These are phyloP conservation scores for Pseudocercospora fuligena DNA, from an alignment of 2,329 filamentous ascomycete species.

Conservation along the genomic window DNA sequence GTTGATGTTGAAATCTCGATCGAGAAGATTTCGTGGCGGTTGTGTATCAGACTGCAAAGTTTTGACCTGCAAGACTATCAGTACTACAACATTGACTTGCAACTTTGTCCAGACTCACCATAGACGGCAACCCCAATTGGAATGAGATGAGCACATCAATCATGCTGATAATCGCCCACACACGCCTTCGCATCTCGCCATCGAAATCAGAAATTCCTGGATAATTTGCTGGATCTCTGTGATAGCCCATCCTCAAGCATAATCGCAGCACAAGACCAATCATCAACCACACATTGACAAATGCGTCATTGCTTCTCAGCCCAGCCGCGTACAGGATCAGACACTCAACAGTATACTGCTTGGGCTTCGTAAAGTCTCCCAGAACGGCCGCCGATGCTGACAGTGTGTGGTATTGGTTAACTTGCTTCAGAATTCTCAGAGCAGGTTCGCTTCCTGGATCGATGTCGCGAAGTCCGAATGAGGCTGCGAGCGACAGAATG, in stretches of 20 bases:
- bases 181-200: conserved; percentile 53
- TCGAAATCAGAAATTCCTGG: conserved; percentile 47
- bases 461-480: conserved; percentile 37
- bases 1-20: conserved; percentile 48
- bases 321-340: conserved; percentile 44
- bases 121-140: conserved; percentile 56
- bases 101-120: conserved; percentile 42
- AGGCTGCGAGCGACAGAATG: conserved; percentile 50
- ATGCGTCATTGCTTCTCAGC: conserved; percentile 36
- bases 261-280: conserved; percentile 47
- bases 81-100: background rate
- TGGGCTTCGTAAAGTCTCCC: conserved; percentile 50
- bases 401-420: conserved; percentile 37
- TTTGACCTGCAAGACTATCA: conserved; percentile 21
- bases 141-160: conserved; percentile 54
- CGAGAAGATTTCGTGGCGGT: conserved; percentile 51
- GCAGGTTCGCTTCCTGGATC: conserved; percentile 29
- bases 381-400: conserved; percentile 41
- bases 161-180: conserved; percentile 51
- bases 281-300: conserved; percentile 48
- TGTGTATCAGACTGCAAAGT: conserved; percentile 49
- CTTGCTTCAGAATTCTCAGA: conserved; percentile 28
- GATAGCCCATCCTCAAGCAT: conserved; percentile 51
- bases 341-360: conserved; percentile 49
- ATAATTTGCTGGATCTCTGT: conserved; percentile 53